A percentile compares a stretch with the other conserved stretches of the same genome.
phyloP scores from a whole-genome alignment of 1,284 basidiomycete species.

The Retiboletus flavoniger region DNA sequence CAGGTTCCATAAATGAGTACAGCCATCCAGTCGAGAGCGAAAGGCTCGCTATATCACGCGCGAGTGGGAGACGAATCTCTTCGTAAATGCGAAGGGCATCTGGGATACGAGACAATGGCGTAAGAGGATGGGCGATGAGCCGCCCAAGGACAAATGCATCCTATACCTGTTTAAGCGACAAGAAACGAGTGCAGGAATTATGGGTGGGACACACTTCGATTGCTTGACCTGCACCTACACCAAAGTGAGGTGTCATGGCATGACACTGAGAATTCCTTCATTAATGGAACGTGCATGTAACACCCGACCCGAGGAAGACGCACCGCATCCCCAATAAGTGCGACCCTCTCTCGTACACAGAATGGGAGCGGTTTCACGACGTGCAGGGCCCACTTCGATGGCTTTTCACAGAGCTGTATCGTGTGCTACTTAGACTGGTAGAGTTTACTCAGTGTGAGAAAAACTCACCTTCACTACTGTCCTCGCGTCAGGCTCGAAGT shows the following conservation, averaged over 20 bases:
- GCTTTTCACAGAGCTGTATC: constrained; percentile 19
- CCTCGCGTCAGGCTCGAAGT: constrained; percentile 46
- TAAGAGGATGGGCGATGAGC: constrained; percentile 29
- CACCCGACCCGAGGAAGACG: not conserved
- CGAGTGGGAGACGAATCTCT: constrained; percentile 28
- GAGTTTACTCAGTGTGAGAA: too few species aligned
- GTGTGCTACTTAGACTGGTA: not conserved
- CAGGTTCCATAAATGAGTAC: constrained; percentile 12
- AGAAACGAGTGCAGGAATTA: not conserved
- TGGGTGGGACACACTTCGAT: constrained; percentile 27
- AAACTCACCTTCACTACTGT: constrained; percentile 39
- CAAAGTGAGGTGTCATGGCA: constrained; percentile 33
- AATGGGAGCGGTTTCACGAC: constrained; percentile 34
- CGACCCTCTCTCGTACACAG: constrained; percentile 30
- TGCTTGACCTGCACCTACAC: constrained; percentile 32
- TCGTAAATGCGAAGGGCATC: constrained; percentile 34
- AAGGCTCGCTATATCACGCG: constrained; percentile 5
- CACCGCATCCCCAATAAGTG: constrained; percentile 39
- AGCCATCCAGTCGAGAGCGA: constrained; percentile 14
- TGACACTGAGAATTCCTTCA: constrained; percentile 22
- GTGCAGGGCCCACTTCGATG: constrained; percentile 34
- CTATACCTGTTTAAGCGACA: constrained; percentile 14
- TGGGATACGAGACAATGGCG: constrained; percentile 18
- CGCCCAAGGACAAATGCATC: constrained; percentile 38
- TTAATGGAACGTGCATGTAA: not conserved